These are phyloP conservation scores for Phaffia tasmanica DNA, from an alignment of 768 basidiomycete genomes.

Conservation along the genomic window DNA sequence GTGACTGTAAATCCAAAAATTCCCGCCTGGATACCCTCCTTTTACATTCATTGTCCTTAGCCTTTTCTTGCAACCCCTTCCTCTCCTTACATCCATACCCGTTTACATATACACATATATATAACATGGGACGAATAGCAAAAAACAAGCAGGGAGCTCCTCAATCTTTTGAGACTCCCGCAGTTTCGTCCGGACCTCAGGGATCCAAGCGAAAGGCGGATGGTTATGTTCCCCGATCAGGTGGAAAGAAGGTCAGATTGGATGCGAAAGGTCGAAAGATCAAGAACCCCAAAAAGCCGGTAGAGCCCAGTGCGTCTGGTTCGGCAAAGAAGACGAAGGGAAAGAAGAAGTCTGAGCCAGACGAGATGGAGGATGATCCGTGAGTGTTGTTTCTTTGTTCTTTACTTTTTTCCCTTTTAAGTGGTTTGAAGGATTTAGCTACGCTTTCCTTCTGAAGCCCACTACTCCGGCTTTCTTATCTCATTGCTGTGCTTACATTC, in stretches of 20 bases:
- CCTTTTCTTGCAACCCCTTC: too few relatives aligned
- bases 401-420: constrained; percentile 39
- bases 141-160: constrained; percentile 74
- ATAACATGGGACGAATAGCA: constrained; percentile 65
- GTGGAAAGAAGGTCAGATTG: constrained; percentile 31
- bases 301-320: constrained; percentile 22
- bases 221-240: constrained; percentile 23
- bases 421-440: background rate
- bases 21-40: too few relatives aligned
- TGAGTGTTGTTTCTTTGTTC: too few relatives aligned
- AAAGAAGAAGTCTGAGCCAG: constrained; percentile 17
- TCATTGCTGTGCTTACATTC: background rate
- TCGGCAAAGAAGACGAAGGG: constrained; percentile 25
- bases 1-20: too few relatives aligned
- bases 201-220: constrained; percentile 22
- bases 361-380: constrained; percentile 32
- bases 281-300: constrained; percentile 35
- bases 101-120: too few relatives aligned
- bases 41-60: too few relatives aligned
- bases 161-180: constrained; percentile 44
- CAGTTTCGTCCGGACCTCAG: constrained; percentile 1
- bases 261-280: constrained; percentile 36
- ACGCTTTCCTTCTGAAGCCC: background rate
- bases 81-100: too few relatives aligned
- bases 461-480: constrained; percentile 27